Evolutionary conservation across 768 basidiomycete species (phyloP).

Genomic region (Galerina sulciceps): DNA sequence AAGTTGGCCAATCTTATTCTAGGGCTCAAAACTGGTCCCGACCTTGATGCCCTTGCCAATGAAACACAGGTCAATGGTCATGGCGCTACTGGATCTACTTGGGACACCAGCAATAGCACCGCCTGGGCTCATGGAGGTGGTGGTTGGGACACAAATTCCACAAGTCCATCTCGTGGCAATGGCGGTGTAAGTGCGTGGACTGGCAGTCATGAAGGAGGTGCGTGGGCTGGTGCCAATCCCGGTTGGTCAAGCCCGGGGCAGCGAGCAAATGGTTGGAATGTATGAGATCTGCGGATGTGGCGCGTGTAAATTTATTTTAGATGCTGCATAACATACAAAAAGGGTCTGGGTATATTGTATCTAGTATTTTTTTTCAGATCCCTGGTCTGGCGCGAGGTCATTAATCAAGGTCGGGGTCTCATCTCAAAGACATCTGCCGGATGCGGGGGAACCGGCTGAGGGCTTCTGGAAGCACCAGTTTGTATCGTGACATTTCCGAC

Average conservation of each 20-base stretch:
- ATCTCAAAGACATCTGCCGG: conserved; percentile 36
- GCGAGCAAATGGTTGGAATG: conserved; percentile 61
- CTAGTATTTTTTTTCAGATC: neutral
- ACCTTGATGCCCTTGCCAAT: conserved; percentile 54
- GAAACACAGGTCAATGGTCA: conserved; percentile 42
- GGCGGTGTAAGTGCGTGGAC: conserved; percentile 27
- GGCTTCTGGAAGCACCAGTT: conserved; percentile 12
- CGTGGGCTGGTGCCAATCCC: conserved; percentile 33
- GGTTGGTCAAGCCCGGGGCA: conserved; percentile 57
- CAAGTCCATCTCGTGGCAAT: conserved; percentile 22
- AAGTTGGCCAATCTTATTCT: conserved; percentile 83
- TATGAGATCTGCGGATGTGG: conserved; percentile 9
- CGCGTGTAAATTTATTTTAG: neutral
- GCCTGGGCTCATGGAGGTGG: conserved; percentile 28
- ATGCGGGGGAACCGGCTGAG: conserved; percentile 16
- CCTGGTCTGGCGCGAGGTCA: neutral
- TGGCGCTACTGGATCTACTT: conserved; percentile 16
- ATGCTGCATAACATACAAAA: neutral
- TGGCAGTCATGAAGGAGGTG: conserved; percentile 21
- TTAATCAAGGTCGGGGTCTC: conserved; percentile 29
- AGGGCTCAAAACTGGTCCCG: conserved; percentile 67
- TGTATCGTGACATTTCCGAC: conserved; percentile 14
- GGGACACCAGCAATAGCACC: conserved; percentile 24
- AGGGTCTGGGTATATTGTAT: neutral
- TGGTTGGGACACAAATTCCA: conserved; percentile 28